Evolutionary conservation across 345 rosid genomes (phyloP).

Genomic region (Aurinia saxatilis): DNA sequence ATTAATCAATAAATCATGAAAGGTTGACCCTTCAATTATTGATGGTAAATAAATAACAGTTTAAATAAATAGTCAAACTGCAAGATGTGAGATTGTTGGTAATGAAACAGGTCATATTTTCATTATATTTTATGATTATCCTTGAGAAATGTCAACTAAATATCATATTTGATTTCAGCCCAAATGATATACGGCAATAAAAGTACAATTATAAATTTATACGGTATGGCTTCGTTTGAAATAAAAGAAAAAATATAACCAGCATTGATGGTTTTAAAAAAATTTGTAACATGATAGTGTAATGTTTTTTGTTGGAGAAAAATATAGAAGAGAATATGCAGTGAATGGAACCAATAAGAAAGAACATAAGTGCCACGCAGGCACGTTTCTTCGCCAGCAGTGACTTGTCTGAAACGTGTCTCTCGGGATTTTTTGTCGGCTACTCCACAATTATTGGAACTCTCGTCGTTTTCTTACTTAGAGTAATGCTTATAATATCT

Average conservation of each 20-base stretch:
- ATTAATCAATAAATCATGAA: not conserved
- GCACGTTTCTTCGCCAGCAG: constrained; percentile 25
- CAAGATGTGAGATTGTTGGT: not conserved
- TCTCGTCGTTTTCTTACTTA: constrained; percentile 14
- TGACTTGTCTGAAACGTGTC: constrained; percentile 28
- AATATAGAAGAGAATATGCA: constrained; percentile 6
- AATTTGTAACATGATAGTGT: not conserved
- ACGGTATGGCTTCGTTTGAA: not conserved
- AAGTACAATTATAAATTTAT: not conserved
- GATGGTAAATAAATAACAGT: not conserved
- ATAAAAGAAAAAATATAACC: not conserved
- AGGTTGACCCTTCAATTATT: constrained; percentile 15
- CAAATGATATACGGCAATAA: constrained; percentile 1
- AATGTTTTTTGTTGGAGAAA: not conserved
- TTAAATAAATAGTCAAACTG: constrained; percentile 15
- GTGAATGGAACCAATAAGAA: constrained; percentile 20
- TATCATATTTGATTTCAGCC: not conserved
- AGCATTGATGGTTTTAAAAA: not conserved
- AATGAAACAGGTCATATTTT: constrained; percentile 17
- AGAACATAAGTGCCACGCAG: constrained; percentile 23
- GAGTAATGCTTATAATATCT: not conserved
- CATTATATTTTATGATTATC: constrained; percentile 14
- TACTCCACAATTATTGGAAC: constrained; percentile 26
- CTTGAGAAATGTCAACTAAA: constrained; percentile 17
- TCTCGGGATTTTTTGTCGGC: constrained; percentile 27